Percentiles rank a stretch among this genome's conserved stretches.
Conservation (phyloP, 371 early-diverging fungal genomes). For the Mortierella sp. region DNA sequence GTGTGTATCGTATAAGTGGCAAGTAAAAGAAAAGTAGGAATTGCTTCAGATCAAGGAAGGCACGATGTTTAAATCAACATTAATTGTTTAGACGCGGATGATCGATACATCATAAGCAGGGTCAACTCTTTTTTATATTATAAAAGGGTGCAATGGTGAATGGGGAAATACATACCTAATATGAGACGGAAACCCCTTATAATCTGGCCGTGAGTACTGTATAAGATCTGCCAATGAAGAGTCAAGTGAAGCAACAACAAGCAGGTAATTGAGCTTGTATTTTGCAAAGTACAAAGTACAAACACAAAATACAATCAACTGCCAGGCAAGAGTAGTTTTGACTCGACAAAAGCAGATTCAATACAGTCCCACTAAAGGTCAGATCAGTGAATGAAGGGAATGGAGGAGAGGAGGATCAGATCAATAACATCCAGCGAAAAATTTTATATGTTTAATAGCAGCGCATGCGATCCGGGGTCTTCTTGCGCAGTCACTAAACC, state of each 20-base stretch:
- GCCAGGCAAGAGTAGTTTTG: neutral
- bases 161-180: neutral
- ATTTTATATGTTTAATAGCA: neutral
- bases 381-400: conserved; percentile 3
- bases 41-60: conserved; percentile 53
- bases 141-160: neutral
- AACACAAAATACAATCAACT: too few relatives aligned
- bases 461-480: neutral
- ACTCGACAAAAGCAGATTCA: neutral
- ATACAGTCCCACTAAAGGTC: neutral
- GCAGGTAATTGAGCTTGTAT: neutral
- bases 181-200: too few relatives aligned
- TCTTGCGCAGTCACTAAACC: conserved; percentile 6
- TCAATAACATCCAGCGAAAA: neutral
- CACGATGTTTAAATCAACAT: conserved; percentile 43
- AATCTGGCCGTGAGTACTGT: neutral
- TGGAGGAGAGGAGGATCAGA: neutral
- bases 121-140: neutral
- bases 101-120: conserved; percentile 44
- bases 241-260: neutral
- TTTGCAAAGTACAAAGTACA: neutral
- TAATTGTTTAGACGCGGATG: conserved; percentile 36
- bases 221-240: neutral
- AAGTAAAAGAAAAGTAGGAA: neutral
- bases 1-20: neutral